Evolutionary conservation across 2,329 filamentous ascomycete genomes (phyloP).

Genomic region (Trichoderma polysporum): DNA sequence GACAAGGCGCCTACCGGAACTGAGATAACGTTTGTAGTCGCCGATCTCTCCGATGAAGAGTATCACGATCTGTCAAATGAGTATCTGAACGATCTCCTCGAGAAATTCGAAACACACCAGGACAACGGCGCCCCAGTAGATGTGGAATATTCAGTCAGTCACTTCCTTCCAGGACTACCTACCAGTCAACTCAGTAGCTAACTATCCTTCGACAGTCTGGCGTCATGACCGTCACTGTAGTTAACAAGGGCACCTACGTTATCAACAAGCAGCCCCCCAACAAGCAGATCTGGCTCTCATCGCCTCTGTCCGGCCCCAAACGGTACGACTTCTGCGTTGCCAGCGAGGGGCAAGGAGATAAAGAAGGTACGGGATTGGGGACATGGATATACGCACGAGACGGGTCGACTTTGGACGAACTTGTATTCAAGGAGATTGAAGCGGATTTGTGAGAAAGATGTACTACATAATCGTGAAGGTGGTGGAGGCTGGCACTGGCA

Average conservation of each 20-base stretch:
- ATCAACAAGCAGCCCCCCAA: constrained; percentile 99
- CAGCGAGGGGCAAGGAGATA: constrained; percentile 69
- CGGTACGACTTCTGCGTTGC: constrained; percentile 84
- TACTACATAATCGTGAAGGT: not conserved
- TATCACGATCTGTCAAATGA: constrained; percentile 78
- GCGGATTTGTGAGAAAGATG: constrained; percentile 51
- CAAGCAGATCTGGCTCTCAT: constrained; percentile 96
- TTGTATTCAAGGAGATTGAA: constrained; percentile 75
- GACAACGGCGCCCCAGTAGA: constrained; percentile 77
- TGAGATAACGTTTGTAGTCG: constrained; percentile 48
- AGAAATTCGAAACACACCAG: constrained; percentile 68
- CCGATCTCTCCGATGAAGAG: constrained; percentile 65
- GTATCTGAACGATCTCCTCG: constrained; percentile 62
- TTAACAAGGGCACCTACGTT: constrained; percentile 76
- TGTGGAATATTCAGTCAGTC: constrained; percentile 79
- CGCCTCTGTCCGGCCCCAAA: constrained; percentile 87
- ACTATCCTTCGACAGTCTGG: constrained; percentile 61
- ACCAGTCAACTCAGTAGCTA: not conserved
- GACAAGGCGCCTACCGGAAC: constrained; percentile 40
- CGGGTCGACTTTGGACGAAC: constrained; percentile 68
- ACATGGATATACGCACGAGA: constrained; percentile 89
- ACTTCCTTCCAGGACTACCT: not conserved
- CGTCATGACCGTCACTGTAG: constrained; percentile 74
- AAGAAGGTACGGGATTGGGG: constrained; percentile 71
- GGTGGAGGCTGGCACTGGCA: not conserved